These are phyloP conservation scores for Boletus fagicola DNA, from an alignment of 768 basidiomycete genomes.

Conservation along the genomic window DNA sequence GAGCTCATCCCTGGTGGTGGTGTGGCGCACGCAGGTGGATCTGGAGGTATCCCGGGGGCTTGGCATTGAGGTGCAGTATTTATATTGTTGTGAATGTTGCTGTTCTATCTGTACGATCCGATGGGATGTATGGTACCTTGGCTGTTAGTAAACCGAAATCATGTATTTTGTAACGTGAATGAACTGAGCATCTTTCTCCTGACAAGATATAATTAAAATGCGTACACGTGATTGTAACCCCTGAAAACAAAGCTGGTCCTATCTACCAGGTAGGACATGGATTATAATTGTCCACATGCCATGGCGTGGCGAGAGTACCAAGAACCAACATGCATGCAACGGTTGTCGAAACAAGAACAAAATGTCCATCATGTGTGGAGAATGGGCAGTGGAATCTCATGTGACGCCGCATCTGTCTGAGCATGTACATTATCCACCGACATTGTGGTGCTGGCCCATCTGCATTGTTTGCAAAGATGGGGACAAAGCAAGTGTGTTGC, in stretches of 20 bases:
- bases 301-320: neutral
- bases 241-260: neutral
- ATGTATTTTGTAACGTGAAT: neutral
- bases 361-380: neutral
- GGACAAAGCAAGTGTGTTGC: slow-evolving; percentile 9
- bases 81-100: neutral
- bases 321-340: neutral
- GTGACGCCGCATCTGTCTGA: neutral
- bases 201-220: neutral
- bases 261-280: too few species aligned
- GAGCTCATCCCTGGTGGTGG: slow-evolving; percentile 48
- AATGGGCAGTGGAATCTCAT: neutral
- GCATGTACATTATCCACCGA: neutral
- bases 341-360: neutral
- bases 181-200: neutral
- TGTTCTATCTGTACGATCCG: slow-evolving; percentile 18
- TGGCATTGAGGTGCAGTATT: slow-evolving; percentile 38
- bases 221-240: neutral
- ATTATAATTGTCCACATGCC: too few species aligned
- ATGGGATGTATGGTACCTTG: neutral
- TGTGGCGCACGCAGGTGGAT: slow-evolving; percentile 38
- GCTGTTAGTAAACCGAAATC: neutral
- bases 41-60: slow-evolving; percentile 42
- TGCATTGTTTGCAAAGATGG: slow-evolving; percentile 5
- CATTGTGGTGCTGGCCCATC: neutral